Percentiles rank a stretch among this genome's conserved stretches.
phyloP scores from a whole-genome alignment of 129 eudicot species.

The Artemisia argyi region DNA sequence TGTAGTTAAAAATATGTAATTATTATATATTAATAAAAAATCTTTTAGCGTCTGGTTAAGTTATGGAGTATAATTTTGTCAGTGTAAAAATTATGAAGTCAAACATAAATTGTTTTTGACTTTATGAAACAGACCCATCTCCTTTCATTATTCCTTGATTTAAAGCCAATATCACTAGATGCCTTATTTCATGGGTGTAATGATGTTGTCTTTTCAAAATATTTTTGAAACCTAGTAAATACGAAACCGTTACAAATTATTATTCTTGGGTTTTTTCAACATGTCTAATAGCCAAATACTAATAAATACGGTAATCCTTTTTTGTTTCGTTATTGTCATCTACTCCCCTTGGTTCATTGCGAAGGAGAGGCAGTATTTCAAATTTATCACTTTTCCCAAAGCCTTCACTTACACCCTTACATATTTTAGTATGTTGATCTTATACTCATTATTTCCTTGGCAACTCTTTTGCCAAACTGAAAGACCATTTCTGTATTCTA shows the following conservation, averaged over 20 bases:
- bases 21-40: no score
- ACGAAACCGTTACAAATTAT: not conserved
- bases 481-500: not conserved
- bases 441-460: not conserved
- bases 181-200: not conserved
- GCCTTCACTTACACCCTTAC: not conserved
- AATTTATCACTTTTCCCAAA: not conserved
- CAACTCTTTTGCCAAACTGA: not conserved
- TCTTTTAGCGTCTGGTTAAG: no score
- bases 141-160: not conserved
- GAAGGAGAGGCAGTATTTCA: not conserved
- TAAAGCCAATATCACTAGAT: not conserved
- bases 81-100: not conserved
- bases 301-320: no score
- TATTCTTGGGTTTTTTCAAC: no score
- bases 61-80: no score
- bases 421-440: not conserved
- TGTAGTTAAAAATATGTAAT: no score
- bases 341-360: no score
- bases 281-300: no score
- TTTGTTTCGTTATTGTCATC: no score
- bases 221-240: not conserved
- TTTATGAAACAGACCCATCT: constrained; percentile 10
- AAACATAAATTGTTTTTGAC: not conserved
- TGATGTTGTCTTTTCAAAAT: no score